phyloP scores from a whole-genome alignment of 78 protist species.

The Dictyostelium citrinum region DNA sequence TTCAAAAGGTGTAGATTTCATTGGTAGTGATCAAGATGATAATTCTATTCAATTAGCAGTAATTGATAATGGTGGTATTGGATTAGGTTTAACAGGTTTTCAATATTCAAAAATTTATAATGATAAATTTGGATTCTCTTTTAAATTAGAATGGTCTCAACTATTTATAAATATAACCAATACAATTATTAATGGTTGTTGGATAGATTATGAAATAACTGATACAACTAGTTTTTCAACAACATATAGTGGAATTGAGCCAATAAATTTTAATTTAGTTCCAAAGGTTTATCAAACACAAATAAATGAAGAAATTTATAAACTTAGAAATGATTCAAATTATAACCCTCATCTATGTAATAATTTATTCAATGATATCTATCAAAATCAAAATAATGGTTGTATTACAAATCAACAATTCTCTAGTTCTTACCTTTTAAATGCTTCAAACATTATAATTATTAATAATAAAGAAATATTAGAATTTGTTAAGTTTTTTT shows the following conservation, averaged over 20 bases:
- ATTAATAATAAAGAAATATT: neutral
- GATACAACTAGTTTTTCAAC: neutral
- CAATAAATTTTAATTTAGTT: neutral
- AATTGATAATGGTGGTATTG: neutral
- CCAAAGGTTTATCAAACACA: neutral
- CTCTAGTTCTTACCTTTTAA: neutral
- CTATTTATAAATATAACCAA: neutral
- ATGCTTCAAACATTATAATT: neutral
- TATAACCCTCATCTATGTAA: neutral
- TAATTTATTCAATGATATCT: neutral
- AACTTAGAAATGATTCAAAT: neutral
- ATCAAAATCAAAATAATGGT: neutral
- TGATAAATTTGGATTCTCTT: neutral
- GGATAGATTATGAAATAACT: neutral
- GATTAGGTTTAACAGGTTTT: constrained; percentile 14
- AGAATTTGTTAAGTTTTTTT: constrained; percentile 15
- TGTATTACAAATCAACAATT: neutral
- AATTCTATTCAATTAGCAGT: constrained; percentile 2
- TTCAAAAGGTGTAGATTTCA: constrained; percentile 8
- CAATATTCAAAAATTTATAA: neutral
- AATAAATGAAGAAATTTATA: neutral
- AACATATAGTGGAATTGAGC: too few species aligned
- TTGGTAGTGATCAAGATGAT: constrained; percentile 25
- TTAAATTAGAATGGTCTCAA: neutral
- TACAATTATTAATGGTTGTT: neutral